phyloP scores from a whole-genome alignment of 305 asterid species.

The Nicotiana rustica region DNA sequence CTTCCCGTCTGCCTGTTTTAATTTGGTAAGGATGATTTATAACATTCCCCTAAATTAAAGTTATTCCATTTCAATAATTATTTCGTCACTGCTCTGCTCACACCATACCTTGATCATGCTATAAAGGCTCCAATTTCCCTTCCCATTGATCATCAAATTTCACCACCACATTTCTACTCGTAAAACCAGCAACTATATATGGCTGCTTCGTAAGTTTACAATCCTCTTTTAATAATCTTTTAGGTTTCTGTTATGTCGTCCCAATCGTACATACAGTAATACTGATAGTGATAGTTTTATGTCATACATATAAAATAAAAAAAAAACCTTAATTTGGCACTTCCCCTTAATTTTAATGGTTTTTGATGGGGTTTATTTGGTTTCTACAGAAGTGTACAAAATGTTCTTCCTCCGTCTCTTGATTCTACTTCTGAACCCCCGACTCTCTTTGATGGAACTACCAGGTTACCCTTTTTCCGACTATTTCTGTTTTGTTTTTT shows the following conservation, averaged over 20 bases:
- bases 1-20: no score
- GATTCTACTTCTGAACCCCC: conserved; percentile 76
- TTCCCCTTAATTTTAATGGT: neutral
- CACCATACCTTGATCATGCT: neutral
- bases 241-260: neutral
- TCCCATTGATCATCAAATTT: neutral
- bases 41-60: no score
- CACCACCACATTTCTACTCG: neutral
- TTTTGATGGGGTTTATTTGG: neutral
- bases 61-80: no score
- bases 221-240: neutral
- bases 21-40: no score
- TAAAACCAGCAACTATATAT: neutral
- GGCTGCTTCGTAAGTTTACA: conserved; percentile 34
- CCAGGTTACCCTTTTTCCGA: conserved; percentile 50
- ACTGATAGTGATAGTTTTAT: neutral
- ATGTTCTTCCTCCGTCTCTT: conserved; percentile 68
- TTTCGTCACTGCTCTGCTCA: neutral
- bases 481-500: neutral
- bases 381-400: conserved; percentile 49
- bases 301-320: no score
- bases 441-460: conserved; percentile 78
- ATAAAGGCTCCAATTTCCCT: neutral
- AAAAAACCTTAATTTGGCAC: neutral
- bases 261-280: no score